Conservation (phyloP, 441 rosid genomes). For the Pelargonium citronellum region DNA sequence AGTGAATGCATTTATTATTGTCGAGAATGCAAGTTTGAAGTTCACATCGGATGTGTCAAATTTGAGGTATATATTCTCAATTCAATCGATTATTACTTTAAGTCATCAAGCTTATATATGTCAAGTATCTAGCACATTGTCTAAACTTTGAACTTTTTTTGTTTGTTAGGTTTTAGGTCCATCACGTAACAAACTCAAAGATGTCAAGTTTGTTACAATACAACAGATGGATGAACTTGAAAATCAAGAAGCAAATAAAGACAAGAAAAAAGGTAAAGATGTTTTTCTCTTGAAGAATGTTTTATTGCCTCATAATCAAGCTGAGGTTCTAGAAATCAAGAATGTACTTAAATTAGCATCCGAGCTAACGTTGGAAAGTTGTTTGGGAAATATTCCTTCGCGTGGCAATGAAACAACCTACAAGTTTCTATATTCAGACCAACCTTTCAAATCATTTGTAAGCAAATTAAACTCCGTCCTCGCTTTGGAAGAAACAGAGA, state of each 20-base stretch:
- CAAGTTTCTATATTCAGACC: not conserved
- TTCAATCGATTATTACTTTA: too few species aligned
- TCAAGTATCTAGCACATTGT: too few species aligned
- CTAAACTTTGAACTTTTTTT: not conserved
- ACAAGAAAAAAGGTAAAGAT: not conserved
- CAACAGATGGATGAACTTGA: not conserved
- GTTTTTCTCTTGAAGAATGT: not conserved
- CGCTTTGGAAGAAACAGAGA: not conserved
- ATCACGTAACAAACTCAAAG: not conserved
- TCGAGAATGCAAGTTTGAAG: conserved; percentile 5
- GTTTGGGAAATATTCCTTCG: too few species aligned
- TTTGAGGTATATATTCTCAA: too few species aligned
- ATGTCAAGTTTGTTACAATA: not conserved
- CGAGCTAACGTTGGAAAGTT: too few species aligned
- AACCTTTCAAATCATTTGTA: not conserved
- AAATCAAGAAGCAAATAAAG: not conserved
- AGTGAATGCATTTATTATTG: conserved; percentile 18
- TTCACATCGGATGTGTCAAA: conserved; percentile 13
- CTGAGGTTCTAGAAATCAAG: too few species aligned
- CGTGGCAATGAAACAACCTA: too few species aligned
- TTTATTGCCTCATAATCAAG: not conserved
- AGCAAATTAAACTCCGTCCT: not conserved
- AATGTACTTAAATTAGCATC: too few species aligned
- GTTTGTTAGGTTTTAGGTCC: not conserved
- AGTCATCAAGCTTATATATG: too few species aligned